Percentiles rank a stretch among this genome's conserved stretches.
phyloP scores from a whole-genome alignment of 768 basidiomycete genomes.

The Hortiboletus flavorubellus region DNA sequence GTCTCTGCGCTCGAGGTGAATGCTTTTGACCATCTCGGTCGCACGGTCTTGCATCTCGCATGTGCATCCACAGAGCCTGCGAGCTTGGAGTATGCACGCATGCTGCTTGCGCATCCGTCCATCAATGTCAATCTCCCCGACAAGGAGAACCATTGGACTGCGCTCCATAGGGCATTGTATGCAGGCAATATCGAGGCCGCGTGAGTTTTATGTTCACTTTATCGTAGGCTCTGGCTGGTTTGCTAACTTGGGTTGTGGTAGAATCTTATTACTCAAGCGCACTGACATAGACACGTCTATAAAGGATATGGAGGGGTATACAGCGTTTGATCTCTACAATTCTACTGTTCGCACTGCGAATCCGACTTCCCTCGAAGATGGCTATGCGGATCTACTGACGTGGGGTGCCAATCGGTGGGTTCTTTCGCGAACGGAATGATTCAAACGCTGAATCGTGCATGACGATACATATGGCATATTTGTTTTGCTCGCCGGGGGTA shows the following conservation, averaged over 20 bases:
- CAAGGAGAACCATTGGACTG: conserved; percentile 85
- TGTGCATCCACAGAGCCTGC: conserved; percentile 57
- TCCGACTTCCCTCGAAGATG: conserved; percentile 39
- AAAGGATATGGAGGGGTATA: conserved; percentile 87
- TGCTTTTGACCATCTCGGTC: conserved; percentile 64
- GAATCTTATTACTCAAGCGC: conserved; percentile 71
- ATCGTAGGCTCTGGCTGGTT: not conserved
- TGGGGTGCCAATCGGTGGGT: conserved; percentile 82
- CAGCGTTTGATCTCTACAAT: conserved; percentile 91
- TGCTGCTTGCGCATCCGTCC: conserved; percentile 70
- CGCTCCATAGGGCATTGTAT: conserved; percentile 86
- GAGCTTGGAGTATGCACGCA: conserved; percentile 73
- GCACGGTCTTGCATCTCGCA: conserved; percentile 80
- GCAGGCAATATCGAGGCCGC: conserved; percentile 69
- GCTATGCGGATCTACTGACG: conserved; percentile 63
- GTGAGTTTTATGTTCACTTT: conserved; percentile 38
- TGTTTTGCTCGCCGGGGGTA: not conserved
- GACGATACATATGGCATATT: no score
- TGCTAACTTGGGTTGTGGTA: conserved; percentile 33
- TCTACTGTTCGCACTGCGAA: conserved; percentile 77
- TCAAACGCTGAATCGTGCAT: not conserved
- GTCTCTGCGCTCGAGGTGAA: conserved; percentile 55
- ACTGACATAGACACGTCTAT: conserved; percentile 66
- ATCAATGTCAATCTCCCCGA: conserved; percentile 82
- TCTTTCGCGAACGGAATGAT: not conserved